phyloP scores from a whole-genome alignment of 495 filamentous ascomycete species.

The Xylaria grammica region DNA sequence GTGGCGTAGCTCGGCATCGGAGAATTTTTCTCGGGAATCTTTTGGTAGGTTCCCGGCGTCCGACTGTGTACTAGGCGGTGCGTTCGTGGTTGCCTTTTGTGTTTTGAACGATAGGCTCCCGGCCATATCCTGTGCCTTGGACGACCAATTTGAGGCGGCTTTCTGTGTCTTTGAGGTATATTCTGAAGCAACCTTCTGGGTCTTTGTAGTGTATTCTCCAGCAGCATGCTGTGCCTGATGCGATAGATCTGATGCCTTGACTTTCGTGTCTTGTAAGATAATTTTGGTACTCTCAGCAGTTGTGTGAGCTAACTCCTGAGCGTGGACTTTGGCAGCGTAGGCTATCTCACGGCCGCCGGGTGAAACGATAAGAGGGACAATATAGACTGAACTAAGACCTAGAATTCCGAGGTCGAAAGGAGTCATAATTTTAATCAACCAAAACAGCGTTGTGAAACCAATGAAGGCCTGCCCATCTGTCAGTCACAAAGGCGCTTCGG shows the following conservation, averaged over 20 bases:
- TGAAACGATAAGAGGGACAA: not conserved
- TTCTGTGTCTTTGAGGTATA: not conserved
- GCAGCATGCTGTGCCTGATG: not conserved
- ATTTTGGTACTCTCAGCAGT: not conserved
- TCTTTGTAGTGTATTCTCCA: not conserved
- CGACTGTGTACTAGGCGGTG: not conserved
- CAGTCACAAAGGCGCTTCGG: not conserved
- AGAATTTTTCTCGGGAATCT: no score
- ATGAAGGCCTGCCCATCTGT: not conserved
- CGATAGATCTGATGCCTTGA: conserved; percentile 9
- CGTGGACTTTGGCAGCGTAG: not conserved
- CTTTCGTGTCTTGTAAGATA: not conserved
- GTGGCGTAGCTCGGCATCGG: not conserved
- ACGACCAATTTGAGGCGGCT: not conserved
- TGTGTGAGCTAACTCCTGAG: not conserved
- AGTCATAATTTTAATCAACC: conserved; percentile 3
- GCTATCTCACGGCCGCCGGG: not conserved
- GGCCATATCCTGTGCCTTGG: not conserved
- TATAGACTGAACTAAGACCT: not conserved
- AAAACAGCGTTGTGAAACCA: conserved; percentile 2
- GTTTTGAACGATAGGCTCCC: not conserved
- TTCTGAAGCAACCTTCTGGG: not conserved
- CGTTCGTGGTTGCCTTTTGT: not conserved
- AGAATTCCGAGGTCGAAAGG: conserved; percentile 7
- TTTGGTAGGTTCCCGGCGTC: not conserved